These are phyloP conservation scores for Talaromyces proteolyticus DNA, from an alignment of 495 filamentous ascomycete species.

Conservation along the genomic window DNA sequence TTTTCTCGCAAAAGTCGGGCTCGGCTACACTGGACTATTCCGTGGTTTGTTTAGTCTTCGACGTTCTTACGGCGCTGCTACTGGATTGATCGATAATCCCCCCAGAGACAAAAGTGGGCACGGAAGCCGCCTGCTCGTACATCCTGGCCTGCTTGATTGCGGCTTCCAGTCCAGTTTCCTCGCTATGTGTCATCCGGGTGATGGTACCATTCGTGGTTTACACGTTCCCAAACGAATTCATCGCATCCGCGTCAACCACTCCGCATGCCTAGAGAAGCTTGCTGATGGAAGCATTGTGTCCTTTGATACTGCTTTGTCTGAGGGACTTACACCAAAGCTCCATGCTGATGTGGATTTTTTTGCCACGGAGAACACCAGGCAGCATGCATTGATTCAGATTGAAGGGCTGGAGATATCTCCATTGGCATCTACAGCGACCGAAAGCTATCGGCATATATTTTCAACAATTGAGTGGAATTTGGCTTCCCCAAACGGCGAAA, in stretches of 20 bases:
- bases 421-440: background rate
- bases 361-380: no score
- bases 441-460: background rate
- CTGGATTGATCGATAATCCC: background rate
- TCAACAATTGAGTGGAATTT: background rate
- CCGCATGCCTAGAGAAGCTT: no score
- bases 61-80: background rate
- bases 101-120: background rate
- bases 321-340: no score
- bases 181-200: slow-evolving; percentile 1
- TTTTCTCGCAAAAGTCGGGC: slow-evolving; percentile 33
- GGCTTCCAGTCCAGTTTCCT: slow-evolving; percentile 5
- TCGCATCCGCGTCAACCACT: background rate
- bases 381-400: background rate
- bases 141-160: slow-evolving; percentile 5
- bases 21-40: slow-evolving; percentile 38
- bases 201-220: slow-evolving; percentile 2
- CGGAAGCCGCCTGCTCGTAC: background rate
- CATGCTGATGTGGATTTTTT: no score
- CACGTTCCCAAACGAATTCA: slow-evolving; percentile 1
- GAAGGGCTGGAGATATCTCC: background rate
- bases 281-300: background rate
- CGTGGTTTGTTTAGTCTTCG: slow-evolving; percentile 17
- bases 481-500: background rate
- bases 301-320: slow-evolving; percentile 9